Evolutionary conservation across 2,329 filamentous ascomycete species (phyloP).

Genomic region (Neocatenulostroma microsporum): DNA sequence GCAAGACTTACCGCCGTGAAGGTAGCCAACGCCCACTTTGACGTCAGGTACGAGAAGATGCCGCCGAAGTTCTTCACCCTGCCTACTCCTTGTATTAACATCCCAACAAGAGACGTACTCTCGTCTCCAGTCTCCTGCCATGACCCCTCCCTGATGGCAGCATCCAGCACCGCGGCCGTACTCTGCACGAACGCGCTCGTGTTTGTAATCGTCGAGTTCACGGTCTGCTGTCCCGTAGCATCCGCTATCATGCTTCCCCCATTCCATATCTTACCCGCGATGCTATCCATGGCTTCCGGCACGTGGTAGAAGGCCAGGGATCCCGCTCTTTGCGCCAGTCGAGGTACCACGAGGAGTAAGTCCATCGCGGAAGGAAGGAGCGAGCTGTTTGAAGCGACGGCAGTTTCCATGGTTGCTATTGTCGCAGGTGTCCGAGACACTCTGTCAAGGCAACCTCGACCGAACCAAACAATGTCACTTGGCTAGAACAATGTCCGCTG

Average conservation of each 20-base stretch:
- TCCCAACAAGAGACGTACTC: slow-evolving; percentile 19
- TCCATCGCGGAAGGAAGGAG: slow-evolving; percentile 56
- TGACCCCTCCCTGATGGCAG: slow-evolving; percentile 18
- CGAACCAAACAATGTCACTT: too few relatives aligned
- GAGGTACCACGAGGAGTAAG: slow-evolving; percentile 60
- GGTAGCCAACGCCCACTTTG: slow-evolving; percentile 84
- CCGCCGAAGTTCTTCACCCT: slow-evolving; percentile 61
- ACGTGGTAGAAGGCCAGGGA: slow-evolving; percentile 53
- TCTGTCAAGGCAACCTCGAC: too few relatives aligned
- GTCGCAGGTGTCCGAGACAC: too few relatives aligned
- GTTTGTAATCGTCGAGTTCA: slow-evolving; percentile 34
- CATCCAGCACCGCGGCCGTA: slow-evolving; percentile 30
- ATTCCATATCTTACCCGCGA: slow-evolving; percentile 43
- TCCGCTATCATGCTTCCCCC: slow-evolving; percentile 55
- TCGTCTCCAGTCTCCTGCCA: slow-evolving; percentile 20
- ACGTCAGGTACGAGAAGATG: slow-evolving; percentile 83
- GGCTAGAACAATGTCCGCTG: too few relatives aligned
- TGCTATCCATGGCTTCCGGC: slow-evolving; percentile 52
- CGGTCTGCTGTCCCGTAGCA: slow-evolving; percentile 43
- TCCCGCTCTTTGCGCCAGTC: slow-evolving; percentile 61
- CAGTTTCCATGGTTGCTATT: slow-evolving; percentile 7
- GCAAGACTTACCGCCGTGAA: too few relatives aligned
- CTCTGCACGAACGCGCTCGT: slow-evolving; percentile 38
- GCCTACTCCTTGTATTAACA: slow-evolving; percentile 19
- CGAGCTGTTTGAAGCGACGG: slow-evolving; percentile 17